Percentiles rank a stretch among this genome's conserved stretches.
These are phyloP conservation scores for Albizia julibrissin DNA, from an alignment of 306 rosid species.

Conservation along the genomic window DNA sequence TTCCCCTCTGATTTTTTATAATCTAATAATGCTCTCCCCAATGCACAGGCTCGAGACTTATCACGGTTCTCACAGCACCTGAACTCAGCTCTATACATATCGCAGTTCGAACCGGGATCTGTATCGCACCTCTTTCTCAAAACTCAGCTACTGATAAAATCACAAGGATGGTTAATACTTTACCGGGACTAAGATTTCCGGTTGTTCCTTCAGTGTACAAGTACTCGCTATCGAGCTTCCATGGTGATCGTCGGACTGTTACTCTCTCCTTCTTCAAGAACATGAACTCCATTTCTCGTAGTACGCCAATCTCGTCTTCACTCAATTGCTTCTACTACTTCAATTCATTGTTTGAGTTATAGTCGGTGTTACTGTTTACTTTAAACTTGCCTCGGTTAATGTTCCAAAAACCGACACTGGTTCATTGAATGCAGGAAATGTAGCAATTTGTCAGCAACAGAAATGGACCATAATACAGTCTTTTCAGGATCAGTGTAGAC, in stretches of 20 bases:
- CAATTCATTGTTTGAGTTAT: conserved; percentile 3
- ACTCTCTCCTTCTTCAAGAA: conserved; percentile 43
- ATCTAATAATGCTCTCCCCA: neutral
- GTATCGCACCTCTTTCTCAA: neutral
- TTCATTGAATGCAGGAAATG: neutral
- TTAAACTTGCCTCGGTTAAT: neutral
- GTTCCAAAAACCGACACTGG: neutral
- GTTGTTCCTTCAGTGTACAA: conserved; percentile 46
- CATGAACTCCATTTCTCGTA: conserved; percentile 54
- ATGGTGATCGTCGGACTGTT: conserved; percentile 45
- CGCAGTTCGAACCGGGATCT: conserved; percentile 14
- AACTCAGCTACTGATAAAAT: neutral
- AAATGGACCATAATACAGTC: neutral
- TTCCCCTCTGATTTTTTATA: neutral
- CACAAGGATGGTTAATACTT: conserved; percentile 64
- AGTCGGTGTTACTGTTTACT: neutral
- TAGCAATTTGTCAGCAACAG: neutral
- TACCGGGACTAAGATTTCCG: conserved; percentile 77
- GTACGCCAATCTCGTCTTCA: conserved; percentile 28
- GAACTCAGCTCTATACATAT: conserved; percentile 8
- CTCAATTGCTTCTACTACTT: conserved; percentile 8
- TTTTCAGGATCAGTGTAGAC: conserved; percentile 1
- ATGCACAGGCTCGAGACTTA: neutral
- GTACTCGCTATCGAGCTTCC: conserved; percentile 42
- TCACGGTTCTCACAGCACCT: conserved; percentile 51